Conservation (phyloP, 768 basidiomycete genomes). For the Hygrophoropsis aurantiaca region DNA sequence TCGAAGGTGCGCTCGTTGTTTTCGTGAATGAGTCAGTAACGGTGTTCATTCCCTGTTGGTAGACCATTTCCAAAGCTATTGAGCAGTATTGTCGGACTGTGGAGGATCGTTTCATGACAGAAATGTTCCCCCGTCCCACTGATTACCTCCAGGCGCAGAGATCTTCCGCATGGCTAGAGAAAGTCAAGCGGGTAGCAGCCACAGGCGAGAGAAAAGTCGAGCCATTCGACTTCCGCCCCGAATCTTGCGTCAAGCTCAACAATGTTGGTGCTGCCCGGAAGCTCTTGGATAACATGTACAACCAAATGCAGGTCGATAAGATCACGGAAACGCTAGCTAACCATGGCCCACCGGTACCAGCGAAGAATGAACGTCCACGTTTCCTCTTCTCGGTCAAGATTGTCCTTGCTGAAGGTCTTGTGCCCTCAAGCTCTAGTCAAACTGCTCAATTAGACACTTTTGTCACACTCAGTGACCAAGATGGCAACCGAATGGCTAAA, state of each 20-base stretch:
- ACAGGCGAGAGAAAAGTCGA: slow-evolving; percentile 89
- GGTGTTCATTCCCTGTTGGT: slow-evolving; percentile 6
- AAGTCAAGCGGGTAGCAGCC: slow-evolving; percentile 72
- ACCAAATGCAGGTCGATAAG: slow-evolving; percentile 86
- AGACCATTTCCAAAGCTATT: slow-evolving; percentile 90
- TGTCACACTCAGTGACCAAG: slow-evolving; percentile 91
- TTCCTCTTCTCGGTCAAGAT: slow-evolving; percentile 95
- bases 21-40: background rate
- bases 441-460: slow-evolving; percentile 89
- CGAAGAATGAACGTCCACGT: slow-evolving; percentile 62
- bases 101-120: slow-evolving; percentile 88
- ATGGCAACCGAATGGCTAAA: slow-evolving; percentile 86
- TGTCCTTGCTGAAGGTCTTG: slow-evolving; percentile 86
- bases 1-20: slow-evolving; percentile 61
- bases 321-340: slow-evolving; percentile 62
- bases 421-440: slow-evolving; percentile 71
- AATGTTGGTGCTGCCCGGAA: slow-evolving; percentile 92
- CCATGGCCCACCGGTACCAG: slow-evolving; percentile 66
- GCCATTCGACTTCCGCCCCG: slow-evolving; percentile 90
- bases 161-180: slow-evolving; percentile 86
- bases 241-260: slow-evolving; percentile 97
- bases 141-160: slow-evolving; percentile 84
- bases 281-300: slow-evolving; percentile 92
- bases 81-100: slow-evolving; percentile 89
- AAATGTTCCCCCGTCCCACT: slow-evolving; percentile 86